Conservation (phyloP, 768 basidiomycete genomes). For the Auricularia cornea region DNA sequence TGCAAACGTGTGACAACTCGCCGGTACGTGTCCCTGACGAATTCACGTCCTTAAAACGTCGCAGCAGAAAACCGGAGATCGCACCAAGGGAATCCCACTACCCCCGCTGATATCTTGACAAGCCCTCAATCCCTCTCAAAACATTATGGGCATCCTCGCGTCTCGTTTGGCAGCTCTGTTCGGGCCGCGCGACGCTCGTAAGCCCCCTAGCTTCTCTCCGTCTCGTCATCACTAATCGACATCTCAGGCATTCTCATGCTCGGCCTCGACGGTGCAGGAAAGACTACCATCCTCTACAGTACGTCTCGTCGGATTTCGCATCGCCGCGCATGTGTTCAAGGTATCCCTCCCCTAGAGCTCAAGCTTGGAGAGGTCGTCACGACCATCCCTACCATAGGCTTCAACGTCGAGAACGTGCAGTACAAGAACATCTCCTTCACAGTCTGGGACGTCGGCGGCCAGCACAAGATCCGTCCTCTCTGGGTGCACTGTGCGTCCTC, state of each 20-base stretch:
- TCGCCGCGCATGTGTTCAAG: background rate
- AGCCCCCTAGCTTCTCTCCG: no score
- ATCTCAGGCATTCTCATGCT: conserved; percentile 14
- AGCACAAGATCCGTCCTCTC: conserved; percentile 38
- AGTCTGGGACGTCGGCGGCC: conserved; percentile 61
- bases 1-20: no score
- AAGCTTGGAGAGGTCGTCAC: conserved; percentile 31
- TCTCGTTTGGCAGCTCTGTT: no score
- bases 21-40: no score
- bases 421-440: conserved; percentile 46
- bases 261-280: conserved; percentile 37
- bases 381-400: conserved; percentile 35
- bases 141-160: no score
- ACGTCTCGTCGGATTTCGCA: background rate
- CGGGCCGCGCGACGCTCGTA: no score
- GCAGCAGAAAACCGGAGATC: no score
- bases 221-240: background rate
- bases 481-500: conserved; percentile 62
- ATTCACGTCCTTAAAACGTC: no score
- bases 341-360: conserved; percentile 17
- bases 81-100: no score
- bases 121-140: no score
- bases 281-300: conserved; percentile 38
- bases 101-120: no score
- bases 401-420: conserved; percentile 56